Conservation (phyloP, 768 basidiomycete genomes). For the Xerocomellus chrysenteron region DNA sequence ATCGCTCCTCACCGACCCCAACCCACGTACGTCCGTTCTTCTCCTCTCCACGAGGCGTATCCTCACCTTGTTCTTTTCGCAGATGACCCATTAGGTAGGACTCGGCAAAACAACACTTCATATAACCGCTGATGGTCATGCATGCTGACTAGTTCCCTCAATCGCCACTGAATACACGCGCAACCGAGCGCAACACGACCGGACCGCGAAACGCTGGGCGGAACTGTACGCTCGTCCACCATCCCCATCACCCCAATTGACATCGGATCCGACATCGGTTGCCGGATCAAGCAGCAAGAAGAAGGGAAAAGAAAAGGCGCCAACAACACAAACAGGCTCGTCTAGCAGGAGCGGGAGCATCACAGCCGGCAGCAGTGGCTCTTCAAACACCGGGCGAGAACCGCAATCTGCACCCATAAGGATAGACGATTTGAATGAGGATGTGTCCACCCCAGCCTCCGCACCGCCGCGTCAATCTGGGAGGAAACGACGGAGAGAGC, state of each 20-base stretch:
- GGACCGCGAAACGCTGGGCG: conserved; percentile 78
- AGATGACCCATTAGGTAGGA: conserved; percentile 73
- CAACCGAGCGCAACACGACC: conserved; percentile 69
- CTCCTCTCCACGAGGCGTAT: not conserved
- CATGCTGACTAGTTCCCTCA: conserved; percentile 49
- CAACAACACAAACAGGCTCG: conserved; percentile 2
- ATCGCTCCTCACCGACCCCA: conserved; percentile 90
- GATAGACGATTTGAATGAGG: conserved; percentile 34
- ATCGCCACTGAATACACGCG: conserved; percentile 70
- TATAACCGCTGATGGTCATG: not conserved
- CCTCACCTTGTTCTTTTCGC: conserved; percentile 7
- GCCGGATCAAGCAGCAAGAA: conserved; percentile 14
- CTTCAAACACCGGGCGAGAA: conserved; percentile 15
- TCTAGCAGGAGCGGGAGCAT: conserved; percentile 4
- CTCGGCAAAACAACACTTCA: not conserved
- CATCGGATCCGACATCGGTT: conserved; percentile 11
- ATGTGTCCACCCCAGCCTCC: conserved; percentile 9
- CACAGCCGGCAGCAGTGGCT: conserved; percentile 11
- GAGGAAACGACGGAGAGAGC: conserved; percentile 39
- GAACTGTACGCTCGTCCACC: conserved; percentile 61
- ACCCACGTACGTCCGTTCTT: conserved; percentile 65
- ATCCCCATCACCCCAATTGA: conserved; percentile 18
- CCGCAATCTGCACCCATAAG: conserved; percentile 23
- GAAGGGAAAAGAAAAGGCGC: conserved; percentile 39
- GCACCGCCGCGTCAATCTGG: conserved; percentile 10